These are phyloP conservation scores for Pyricularia sp. DNA, from an alignment of 2,329 filamentous ascomycete species.

Conservation along the genomic window DNA sequence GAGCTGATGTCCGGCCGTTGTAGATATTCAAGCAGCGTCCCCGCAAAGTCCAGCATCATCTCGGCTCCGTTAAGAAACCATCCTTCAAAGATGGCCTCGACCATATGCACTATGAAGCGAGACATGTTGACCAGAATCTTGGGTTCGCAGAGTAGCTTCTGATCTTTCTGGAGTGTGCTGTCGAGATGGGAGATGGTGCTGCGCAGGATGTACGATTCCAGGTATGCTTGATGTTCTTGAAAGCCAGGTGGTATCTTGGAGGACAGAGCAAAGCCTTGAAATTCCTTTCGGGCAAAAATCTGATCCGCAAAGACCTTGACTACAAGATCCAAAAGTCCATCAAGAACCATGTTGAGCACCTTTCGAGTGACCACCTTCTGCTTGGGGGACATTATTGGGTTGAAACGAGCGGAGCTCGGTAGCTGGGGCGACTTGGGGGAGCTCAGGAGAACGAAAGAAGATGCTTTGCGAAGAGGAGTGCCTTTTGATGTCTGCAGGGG, in stretches of 20 bases:
- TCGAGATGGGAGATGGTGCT: conserved; percentile 60
- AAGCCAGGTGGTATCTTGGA: conserved; percentile 84
- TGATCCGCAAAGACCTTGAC: conserved; percentile 77
- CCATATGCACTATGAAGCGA: conserved; percentile 65
- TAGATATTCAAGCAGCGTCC: conserved; percentile 74
- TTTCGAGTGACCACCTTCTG: conserved; percentile 35
- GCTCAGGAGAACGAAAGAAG: conserved; percentile 82
- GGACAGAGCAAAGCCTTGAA: conserved; percentile 73
- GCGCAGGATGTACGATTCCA: conserved; percentile 78
- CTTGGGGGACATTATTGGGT: conserved; percentile 46
- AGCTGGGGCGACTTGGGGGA: conserved; percentile 47
- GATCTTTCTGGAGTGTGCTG: conserved; percentile 56
- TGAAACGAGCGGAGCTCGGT: conserved; percentile 49
- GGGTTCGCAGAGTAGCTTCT: conserved; percentile 59
- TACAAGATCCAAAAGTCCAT: conserved; percentile 65
- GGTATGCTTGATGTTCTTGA: conserved; percentile 87
- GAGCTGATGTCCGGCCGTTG: conserved; percentile 70
- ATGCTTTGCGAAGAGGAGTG: conserved; percentile 61
- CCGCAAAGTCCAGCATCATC: conserved; percentile 71
- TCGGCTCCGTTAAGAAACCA: conserved; percentile 90
- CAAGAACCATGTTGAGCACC: conserved; percentile 57
- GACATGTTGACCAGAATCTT: conserved; percentile 77
- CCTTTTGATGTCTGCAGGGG: conserved; percentile 33
- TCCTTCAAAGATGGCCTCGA: conserved; percentile 86
- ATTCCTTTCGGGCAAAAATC: conserved; percentile 75